Percentiles rank a stretch among this genome's conserved stretches.
phyloP scores from a whole-genome alignment of 306 rosid genomes.

The Citrullus colocynthis region DNA sequence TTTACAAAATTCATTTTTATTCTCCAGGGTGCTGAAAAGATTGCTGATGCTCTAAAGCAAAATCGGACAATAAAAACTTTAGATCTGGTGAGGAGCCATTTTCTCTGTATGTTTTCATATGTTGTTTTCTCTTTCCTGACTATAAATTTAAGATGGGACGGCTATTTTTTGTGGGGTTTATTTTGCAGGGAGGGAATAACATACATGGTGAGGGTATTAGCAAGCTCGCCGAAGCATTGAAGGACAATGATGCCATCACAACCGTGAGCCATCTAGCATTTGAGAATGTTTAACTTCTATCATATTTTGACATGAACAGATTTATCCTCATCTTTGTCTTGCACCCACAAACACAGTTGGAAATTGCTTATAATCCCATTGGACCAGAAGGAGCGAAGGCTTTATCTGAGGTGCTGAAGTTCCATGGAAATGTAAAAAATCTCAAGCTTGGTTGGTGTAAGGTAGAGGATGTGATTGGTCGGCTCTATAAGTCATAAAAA shows the following conservation, averaged over 20 bases:
- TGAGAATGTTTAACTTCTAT: background rate
- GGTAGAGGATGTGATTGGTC: constrained; percentile 28
- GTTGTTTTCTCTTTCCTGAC: background rate
- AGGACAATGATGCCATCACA: constrained; percentile 69
- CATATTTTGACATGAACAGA: background rate
- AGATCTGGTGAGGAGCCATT: constrained; percentile 55
- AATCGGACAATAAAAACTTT: constrained; percentile 63
- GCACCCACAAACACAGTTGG: constrained; percentile 50
- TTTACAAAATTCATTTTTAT: background rate
- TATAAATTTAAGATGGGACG: background rate
- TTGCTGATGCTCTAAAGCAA: constrained; percentile 84
- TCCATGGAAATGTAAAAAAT: constrained; percentile 66
- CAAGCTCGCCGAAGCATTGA: constrained; percentile 61
- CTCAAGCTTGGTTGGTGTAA: constrained; percentile 99
- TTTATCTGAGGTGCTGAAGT: constrained; percentile 79
- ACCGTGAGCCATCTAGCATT: constrained; percentile 35
- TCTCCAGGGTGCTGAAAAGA: constrained; percentile 72
- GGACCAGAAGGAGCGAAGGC: constrained; percentile 95
- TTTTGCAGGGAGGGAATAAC: constrained; percentile 81
- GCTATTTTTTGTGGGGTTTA: background rate
- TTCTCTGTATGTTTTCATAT: background rate
- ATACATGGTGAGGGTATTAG: constrained; percentile 57
- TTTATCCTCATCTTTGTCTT: background rate
- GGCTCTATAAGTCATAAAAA: background rate
- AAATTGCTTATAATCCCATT: constrained; percentile 84